Conservation (phyloP, 169 alveolate species). For the Plasmodium chabaudi region DNA sequence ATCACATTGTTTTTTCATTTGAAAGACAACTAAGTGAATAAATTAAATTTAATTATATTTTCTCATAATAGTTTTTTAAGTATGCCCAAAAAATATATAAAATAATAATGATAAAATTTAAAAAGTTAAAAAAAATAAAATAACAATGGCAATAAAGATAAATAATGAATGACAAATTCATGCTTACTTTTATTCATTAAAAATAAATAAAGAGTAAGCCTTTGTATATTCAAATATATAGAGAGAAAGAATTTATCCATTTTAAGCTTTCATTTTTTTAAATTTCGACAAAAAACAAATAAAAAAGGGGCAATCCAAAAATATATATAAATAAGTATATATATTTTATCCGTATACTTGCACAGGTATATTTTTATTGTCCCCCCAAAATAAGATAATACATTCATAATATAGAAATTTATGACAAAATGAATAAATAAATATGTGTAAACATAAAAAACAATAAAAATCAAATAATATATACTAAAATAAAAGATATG, state of each 20-base stretch:
- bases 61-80: too few species aligned
- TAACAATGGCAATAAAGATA: too few species aligned
- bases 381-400: not conserved
- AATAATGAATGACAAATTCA: too few species aligned
- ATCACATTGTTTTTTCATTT: too few species aligned
- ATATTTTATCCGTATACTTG: constrained; percentile 1
- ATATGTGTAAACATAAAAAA: not conserved
- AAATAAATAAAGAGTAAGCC: too few species aligned
- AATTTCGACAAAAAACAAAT: constrained; percentile 7
- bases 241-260: not conserved
- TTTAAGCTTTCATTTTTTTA: not conserved
- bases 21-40: too few species aligned
- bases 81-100: too few species aligned
- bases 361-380: not conserved
- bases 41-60: too few species aligned
- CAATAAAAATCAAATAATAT: not conserved
- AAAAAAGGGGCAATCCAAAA: constrained; percentile 7
- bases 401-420: not conserved
- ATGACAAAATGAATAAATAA: constrained; percentile 6
- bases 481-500: not conserved
- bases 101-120: too few species aligned
- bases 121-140: too few species aligned
- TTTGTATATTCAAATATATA: too few species aligned
- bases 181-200: too few species aligned
- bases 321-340: not conserved